A percentile compares a stretch with the other conserved stretches of the same genome.
Evolutionary conservation across 2,329 filamentous ascomycete genomes (phyloP).

Genomic region (Ophiocordyceps polyrhachis-furcata): DNA sequence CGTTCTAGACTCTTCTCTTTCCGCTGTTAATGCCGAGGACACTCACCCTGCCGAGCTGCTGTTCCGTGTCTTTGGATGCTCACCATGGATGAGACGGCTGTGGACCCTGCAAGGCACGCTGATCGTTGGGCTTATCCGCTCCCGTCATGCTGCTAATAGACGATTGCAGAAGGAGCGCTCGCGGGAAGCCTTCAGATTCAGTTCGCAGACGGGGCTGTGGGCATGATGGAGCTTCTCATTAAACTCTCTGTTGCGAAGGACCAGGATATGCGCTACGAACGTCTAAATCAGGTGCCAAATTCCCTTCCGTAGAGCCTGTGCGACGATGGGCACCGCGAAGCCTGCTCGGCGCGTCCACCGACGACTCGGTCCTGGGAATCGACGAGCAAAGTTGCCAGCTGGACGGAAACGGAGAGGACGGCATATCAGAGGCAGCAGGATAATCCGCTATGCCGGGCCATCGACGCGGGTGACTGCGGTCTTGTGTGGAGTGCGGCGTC

Average conservation of each 20-base stretch:
- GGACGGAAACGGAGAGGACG: conserved; percentile 4
- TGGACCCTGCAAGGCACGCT: conserved; percentile 18
- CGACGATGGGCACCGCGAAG: conserved; percentile 9
- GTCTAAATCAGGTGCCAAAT: conserved; percentile 5
- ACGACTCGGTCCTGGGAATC: conserved; percentile 4
- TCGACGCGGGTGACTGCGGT: conserved; percentile 3
- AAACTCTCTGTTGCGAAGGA: conserved; percentile 3
- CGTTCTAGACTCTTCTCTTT: conserved; percentile 15
- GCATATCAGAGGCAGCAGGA: conserved; percentile 4
- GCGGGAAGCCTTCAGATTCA: conserved; percentile 13
- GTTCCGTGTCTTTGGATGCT: conserved; percentile 12
- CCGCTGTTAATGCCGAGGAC: conserved; percentile 5
- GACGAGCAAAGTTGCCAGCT: conserved; percentile 6
- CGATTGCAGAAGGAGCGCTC: conserved; percentile 12
- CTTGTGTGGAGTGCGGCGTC: conserved; percentile 3
- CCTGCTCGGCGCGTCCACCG: conserved; percentile 5
- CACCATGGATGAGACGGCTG: conserved; percentile 18
- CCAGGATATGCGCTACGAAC: conserved; percentile 4
- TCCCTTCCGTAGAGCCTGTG: too few relatives aligned
- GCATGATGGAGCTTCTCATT: conserved; percentile 3
- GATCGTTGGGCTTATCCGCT: not conserved
- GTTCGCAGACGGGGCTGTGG: conserved; percentile 12
- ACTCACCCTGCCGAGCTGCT: conserved; percentile 9
- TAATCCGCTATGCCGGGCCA: conserved; percentile 4
- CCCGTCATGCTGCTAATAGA: not conserved